Evolutionary conservation across 2,329 filamentous ascomycete genomes (phyloP), one percentile per base, ranked within the genome.

Genomic region (Cladosporium sp.): DNA sequence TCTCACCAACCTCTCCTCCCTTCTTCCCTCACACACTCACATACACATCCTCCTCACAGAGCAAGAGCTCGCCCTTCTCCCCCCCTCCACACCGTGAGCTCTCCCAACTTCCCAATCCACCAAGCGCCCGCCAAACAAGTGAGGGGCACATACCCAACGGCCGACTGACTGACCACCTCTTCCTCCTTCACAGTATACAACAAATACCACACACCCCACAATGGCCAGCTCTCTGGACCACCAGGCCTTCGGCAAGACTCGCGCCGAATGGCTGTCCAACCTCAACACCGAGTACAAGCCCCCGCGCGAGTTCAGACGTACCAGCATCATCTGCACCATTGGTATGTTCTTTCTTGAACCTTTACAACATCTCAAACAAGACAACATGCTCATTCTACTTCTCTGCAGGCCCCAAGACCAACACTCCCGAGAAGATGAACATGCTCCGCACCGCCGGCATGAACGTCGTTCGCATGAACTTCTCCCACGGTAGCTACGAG

Each of bases 401-500:
- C 19, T 5, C 38, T 7, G 12, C 45, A 65, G 80, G 93, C 56
- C 93, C 93, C 69, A 98, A 97, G 85, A 98, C 93, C 64, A 98
- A 98, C 80, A 95, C 89, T 32, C 85, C 91, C 52, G 88, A 96
- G 78, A 91, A 90, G 73, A 95, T 98, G 77, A 97, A 97, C 76
- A 81, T 84, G 71, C 87, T 98, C 65, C 88, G 92, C 62, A 60
- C 57, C 76, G 86, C 85, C 59, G 93, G 93, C 74, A 85, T 97
- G 66, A 97, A 97, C 75, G 90, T 98, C 61, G 93, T 97, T 62
- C 92, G 93, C 77, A 98, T 98, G 93, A 98, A 98, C 86, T 97
- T 97, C 72, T 95, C 87, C 59, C 88, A 95, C 74, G 88, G 88
- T 65, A 85, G 84, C 60, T 93, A 97, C 73, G 91, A 85, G 76